These are phyloP conservation scores for Metschnikowia rubicola DNA, from an alignment of 805 yeast genomes.

Conservation along the genomic window DNA sequence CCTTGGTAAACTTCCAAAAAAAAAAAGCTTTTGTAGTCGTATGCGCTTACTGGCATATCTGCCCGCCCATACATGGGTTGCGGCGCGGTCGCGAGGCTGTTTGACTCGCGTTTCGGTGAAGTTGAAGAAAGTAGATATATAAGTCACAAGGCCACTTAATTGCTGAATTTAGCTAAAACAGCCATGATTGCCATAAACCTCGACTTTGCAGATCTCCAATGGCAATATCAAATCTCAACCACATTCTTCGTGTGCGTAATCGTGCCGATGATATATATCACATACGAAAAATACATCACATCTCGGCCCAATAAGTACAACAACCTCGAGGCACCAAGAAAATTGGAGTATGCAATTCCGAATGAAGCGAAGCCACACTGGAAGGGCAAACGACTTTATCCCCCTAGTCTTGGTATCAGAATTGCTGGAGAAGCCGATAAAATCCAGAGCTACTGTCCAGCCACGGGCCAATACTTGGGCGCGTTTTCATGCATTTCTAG, in stretches of 20 bases:
- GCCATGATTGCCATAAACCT: slow-evolving; percentile 43
- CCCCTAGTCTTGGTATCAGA: slow-evolving; percentile 50
- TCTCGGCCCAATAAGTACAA: slow-evolving; percentile 38
- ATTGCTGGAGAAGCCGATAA: slow-evolving; percentile 59
- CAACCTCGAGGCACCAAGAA: slow-evolving; percentile 41
- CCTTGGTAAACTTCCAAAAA: no score
- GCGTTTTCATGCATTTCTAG: slow-evolving; percentile 59
- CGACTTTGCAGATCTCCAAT: slow-evolving; percentile 36
- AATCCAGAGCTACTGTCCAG: slow-evolving; percentile 91
- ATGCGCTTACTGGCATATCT: no score
- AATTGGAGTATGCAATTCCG: slow-evolving; percentile 58
- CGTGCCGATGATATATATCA: slow-evolving; percentile 32
- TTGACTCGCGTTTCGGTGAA: no score
- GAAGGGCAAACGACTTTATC: slow-evolving; percentile 80
- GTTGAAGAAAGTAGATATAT: no score
- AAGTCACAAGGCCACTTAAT: no score
- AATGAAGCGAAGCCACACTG: slow-evolving; percentile 83
- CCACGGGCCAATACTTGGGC: slow-evolving; percentile 89
- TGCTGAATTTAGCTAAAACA: no score
- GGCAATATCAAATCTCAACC: slow-evolving; percentile 45
- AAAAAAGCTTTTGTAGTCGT: no score
- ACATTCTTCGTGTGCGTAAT: slow-evolving; percentile 41
- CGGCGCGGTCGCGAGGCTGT: no score
- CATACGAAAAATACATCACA: slow-evolving; percentile 36
- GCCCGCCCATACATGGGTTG: no score